Base-by-base conservation (phyloP, 2,329 filamentous ascomycete genomes). In the Hymenoscyphus salicellus region DNA sequence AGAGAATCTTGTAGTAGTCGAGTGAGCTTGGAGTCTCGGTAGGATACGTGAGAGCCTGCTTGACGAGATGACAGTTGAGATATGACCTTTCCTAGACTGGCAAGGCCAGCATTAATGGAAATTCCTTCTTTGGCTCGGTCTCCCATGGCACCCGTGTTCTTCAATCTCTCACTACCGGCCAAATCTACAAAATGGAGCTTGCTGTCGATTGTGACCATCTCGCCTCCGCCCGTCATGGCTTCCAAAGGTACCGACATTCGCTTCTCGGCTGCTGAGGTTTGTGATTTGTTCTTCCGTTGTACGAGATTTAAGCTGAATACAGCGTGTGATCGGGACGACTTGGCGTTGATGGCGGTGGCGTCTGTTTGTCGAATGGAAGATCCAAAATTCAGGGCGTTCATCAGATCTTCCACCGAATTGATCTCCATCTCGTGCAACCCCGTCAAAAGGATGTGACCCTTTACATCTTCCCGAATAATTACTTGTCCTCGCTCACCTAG, bases 141-240 rank as follows among this genome's bases (percentile, higher is more conserved):
- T 55, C 95, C 95, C 68, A 96, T 93, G 0, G 95, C 95, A 38
- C 93, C 92, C 0, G 95, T 99, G 73, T 99, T 98, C 80, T 99
- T 99, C 73, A 99, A 81, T 71, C 95, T 87, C 79, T 99, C 95
- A 76, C 95, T 98, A 69, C 95, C 95, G 60, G 95, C 95, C 77
- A 99, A 81, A 86, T 99, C 95, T 65, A 99, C 95, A 75, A 99
- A 99, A 76, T 99, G 95, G 60, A 99, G 84, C 79, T 99, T 99
- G 86, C 95, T 99, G 77, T 99, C 95, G 10, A 95, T 90, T 0
- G 93, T 97, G 52, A 98, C 84, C 78, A 86, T 86, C 58, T 84
- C 83, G 38, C 89, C 86, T 20, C 88, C 86, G 28, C 86, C 84
- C 2, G 88, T 86, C 81, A 95, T 86, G 46, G 89, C 86, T 74